Conservation (phyloP, 306 rosid genomes). For the Glycine latifolia region DNA sequence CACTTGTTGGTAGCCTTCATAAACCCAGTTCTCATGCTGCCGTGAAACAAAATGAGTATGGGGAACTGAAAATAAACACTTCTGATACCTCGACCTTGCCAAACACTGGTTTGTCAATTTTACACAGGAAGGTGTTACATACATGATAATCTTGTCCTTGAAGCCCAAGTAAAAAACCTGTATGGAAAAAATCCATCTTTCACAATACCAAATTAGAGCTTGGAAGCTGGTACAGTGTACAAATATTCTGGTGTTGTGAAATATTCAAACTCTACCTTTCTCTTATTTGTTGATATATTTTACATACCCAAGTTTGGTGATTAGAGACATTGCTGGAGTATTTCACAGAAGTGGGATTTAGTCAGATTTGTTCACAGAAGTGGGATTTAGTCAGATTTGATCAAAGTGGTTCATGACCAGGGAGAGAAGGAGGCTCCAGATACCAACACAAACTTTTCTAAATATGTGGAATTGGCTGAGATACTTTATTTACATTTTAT, state of each 20-base stretch:
- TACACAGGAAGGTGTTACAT: neutral
- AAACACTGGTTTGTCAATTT: conserved; percentile 24
- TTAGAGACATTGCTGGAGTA: neutral
- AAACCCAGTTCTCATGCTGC: conserved; percentile 36
- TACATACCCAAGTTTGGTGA: neutral
- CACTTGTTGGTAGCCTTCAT: conserved; percentile 78
- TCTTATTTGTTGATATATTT: neutral
- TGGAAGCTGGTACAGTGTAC: neutral
- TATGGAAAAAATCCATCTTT: conserved; percentile 25
- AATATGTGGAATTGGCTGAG: neutral
- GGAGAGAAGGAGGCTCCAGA: neutral
- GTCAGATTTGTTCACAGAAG: neutral
- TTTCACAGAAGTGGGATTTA: conserved; percentile 2
- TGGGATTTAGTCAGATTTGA: neutral
- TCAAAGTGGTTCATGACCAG: neutral
- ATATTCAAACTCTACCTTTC: conserved; percentile 6
- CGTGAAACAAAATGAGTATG: conserved; percentile 17
- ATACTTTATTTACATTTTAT: neutral
- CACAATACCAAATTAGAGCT: conserved; percentile 19
- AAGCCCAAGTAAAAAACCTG: neutral
- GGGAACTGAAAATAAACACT: conserved; percentile 15
- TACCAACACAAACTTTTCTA: neutral
- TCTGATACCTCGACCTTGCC: conserved; percentile 9
- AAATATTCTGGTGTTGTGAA: conserved; percentile 20
- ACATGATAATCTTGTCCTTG: conserved; percentile 33